Percentiles rank a stretch among this genome's conserved stretches.
These are phyloP conservation scores for Pseudonectria buxi DNA, from an alignment of 2,329 filamentous ascomycete genomes.

Conservation along the genomic window DNA sequence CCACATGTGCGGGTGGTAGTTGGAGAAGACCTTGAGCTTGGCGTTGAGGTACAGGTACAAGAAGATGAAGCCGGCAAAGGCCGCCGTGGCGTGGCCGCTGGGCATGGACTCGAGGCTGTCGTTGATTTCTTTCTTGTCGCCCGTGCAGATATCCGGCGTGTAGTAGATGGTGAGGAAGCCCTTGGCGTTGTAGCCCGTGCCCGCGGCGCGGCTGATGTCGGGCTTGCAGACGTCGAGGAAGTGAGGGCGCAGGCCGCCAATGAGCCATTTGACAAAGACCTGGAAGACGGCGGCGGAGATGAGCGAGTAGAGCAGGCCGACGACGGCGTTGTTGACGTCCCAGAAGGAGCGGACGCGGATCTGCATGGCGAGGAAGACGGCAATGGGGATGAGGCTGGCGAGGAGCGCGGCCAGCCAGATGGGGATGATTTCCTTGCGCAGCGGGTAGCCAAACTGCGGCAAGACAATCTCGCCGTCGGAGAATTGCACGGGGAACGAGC, in stretches of 20 bases:
- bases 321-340: constrained; percentile 64
- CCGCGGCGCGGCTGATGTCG: constrained; percentile 15
- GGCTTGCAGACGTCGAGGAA: constrained; percentile 67
- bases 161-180: constrained; percentile 60
- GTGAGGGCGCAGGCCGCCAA: constrained; percentile 65
- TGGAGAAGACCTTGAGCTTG: constrained; percentile 68
- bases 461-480: constrained; percentile 61
- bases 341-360: constrained; percentile 62
- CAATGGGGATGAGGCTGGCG: constrained; percentile 57
- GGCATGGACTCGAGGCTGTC: constrained; percentile 66
- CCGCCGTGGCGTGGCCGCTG: constrained; percentile 66
- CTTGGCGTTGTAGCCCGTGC: constrained; percentile 36
- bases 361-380: constrained; percentile 58
- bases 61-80: constrained; percentile 65
- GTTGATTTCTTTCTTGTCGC: constrained; percentile 56
- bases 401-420: constrained; percentile 65
- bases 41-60: constrained; percentile 69
- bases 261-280: constrained; percentile 68
- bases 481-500: constrained; percentile 65
- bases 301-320: constrained; percentile 63
- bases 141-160: constrained; percentile 63
- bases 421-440: constrained; percentile 63
- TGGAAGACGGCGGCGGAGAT: constrained; percentile 70
- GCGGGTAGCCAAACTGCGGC: constrained; percentile 63
- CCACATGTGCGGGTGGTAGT: constrained; percentile 69